phyloP scores from a whole-genome alignment of 805 yeast genomes.

The Candida pseudofarinosa region DNA sequence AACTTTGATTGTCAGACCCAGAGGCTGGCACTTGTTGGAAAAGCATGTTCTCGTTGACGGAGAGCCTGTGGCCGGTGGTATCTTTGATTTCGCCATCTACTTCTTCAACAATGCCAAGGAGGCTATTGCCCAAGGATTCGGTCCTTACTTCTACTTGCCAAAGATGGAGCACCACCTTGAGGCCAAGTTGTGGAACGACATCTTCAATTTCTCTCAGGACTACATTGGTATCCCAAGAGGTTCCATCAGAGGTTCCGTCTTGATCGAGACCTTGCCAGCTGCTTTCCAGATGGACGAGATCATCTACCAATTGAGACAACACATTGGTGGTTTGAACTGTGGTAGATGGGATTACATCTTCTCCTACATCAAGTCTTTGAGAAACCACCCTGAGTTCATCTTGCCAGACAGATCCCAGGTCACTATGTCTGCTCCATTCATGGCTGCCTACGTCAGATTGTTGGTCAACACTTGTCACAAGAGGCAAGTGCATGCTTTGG shows the following conservation, averaged over 20 bases:
- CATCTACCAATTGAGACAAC: constrained; percentile 70
- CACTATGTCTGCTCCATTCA: constrained; percentile 77
- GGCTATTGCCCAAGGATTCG: constrained; percentile 59
- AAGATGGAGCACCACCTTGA: constrained; percentile 85
- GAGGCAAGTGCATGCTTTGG: constrained; percentile 82
- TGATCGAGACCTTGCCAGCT: constrained; percentile 81
- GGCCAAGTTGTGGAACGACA: constrained; percentile 80
- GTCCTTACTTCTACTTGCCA: constrained; percentile 80
- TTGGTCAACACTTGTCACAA: constrained; percentile 71
- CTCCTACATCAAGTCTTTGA: constrained; percentile 70
- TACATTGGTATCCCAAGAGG: constrained; percentile 66
- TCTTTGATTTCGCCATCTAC: constrained; percentile 74
- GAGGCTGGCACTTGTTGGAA: constrained; percentile 86
- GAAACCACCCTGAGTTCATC: constrained; percentile 62
- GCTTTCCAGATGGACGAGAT: constrained; percentile 87
- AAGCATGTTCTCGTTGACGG: constrained; percentile 67
- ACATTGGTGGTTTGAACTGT: constrained; percentile 78
- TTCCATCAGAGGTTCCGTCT: constrained; percentile 74
- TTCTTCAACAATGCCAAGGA: constrained; percentile 71
- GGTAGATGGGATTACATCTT: constrained; percentile 90
- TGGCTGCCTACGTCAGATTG: constrained; percentile 72
- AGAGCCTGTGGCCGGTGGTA: constrained; percentile 73
- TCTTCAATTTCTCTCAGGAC: constrained; percentile 74
- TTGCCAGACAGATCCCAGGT: constrained; percentile 79
- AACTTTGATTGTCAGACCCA: constrained; percentile 77